These are phyloP conservation scores for Cladosporium sp. DNA, from an alignment of 2,329 filamentous ascomycete genomes.

Conservation along the genomic window DNA sequence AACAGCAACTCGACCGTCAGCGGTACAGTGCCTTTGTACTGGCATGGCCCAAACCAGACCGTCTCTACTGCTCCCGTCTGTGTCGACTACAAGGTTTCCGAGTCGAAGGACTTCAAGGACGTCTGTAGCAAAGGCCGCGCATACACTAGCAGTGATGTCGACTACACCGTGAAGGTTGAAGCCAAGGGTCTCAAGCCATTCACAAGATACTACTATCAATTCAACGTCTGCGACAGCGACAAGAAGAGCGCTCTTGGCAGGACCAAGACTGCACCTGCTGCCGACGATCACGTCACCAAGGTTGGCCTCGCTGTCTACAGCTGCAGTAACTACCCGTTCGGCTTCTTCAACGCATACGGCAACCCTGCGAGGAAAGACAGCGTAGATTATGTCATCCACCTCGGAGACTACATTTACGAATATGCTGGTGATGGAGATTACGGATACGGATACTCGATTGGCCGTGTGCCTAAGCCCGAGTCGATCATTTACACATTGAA, in stretches of 20 bases:
- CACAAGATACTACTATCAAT: slow-evolving; percentile 67
- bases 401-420: slow-evolving; percentile 62
- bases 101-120: slow-evolving; percentile 43
- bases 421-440: slow-evolving; percentile 40
- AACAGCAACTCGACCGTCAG: slow-evolving; percentile 49
- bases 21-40: slow-evolving; percentile 51
- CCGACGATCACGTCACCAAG: slow-evolving; percentile 52
- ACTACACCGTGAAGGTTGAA: slow-evolving; percentile 72
- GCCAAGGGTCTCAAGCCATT: slow-evolving; percentile 59
- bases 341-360: slow-evolving; percentile 36
- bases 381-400: slow-evolving; percentile 45
- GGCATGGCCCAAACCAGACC: slow-evolving; percentile 50
- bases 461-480: slow-evolving; percentile 52
- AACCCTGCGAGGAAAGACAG: slow-evolving; percentile 40
- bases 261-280: slow-evolving; percentile 64
- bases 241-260: slow-evolving; percentile 60
- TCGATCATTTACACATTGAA: slow-evolving; percentile 50
- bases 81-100: slow-evolving; percentile 60
- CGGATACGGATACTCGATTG: slow-evolving; percentile 48
- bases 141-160: slow-evolving; percentile 69
- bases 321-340: slow-evolving; percentile 59
- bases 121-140: slow-evolving; percentile 55
- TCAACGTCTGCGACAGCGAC: slow-evolving; percentile 61
- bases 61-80: slow-evolving; percentile 61
- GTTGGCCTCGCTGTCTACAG: slow-evolving; percentile 66